Percentiles rank a stretch among this genome's conserved stretches.
phyloP scores from a whole-genome alignment of 371 early-diverging fungal species.

The Zychaea mexicana region DNA sequence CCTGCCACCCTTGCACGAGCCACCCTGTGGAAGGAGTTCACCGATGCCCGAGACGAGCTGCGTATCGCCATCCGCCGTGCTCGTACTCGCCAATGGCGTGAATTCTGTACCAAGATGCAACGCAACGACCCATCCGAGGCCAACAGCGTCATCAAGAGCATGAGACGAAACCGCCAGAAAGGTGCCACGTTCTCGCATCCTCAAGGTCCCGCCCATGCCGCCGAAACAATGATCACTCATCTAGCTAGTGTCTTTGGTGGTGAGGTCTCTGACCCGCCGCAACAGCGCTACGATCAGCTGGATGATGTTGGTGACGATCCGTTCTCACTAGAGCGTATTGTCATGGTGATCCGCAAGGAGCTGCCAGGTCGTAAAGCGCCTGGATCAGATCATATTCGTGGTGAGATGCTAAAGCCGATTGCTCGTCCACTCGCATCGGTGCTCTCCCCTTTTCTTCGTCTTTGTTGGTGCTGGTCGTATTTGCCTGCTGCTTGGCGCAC shows the following conservation, averaged over 20 bases:
- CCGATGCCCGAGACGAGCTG: not conserved
- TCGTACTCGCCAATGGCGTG: not conserved
- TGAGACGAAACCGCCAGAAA: not conserved
- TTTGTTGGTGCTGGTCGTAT: constrained; percentile 26
- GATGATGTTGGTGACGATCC: not conserved
- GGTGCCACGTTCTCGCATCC: constrained; percentile 1
- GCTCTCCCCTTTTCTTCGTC: constrained; percentile 8
- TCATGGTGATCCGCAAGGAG: not conserved
- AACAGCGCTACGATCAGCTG: not conserved
- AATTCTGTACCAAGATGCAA: constrained; percentile 7
- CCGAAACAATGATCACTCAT: constrained; percentile 8
- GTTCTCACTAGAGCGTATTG: not conserved
- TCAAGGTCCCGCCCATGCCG: constrained; percentile 13
- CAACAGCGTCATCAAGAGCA: constrained; percentile 1
- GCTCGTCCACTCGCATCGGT: not conserved
- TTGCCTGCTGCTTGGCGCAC: constrained; percentile 21
- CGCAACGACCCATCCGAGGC: not conserved
- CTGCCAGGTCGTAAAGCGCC: constrained; percentile 18
- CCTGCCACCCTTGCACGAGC: not conserved
- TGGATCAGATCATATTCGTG: constrained; percentile 26
- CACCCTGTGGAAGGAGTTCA: not conserved
- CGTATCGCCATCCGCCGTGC: not conserved
- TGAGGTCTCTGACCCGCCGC: not conserved
- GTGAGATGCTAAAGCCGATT: constrained; percentile 29
- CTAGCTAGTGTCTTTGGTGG: constrained; percentile 14